These are phyloP conservation scores for Lactuca sativa DNA, from an alignment of 129 eudicot genomes.

Conservation along the genomic window DNA sequence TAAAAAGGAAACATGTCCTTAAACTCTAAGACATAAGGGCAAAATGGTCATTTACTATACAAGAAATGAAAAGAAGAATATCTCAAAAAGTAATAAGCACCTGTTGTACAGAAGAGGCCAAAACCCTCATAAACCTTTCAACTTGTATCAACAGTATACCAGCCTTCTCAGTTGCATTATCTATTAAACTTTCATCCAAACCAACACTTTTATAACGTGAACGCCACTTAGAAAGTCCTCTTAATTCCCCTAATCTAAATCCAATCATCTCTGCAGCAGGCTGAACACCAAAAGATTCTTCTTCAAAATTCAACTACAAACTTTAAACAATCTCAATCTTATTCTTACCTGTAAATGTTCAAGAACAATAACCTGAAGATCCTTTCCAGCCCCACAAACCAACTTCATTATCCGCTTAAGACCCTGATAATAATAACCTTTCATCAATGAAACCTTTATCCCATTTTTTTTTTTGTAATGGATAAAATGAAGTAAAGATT, in stretches of 20 bases:
- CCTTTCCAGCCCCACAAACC: slow-evolving; percentile 87
- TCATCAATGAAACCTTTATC: slow-evolving; percentile 10
- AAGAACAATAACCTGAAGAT: slow-evolving; percentile 81
- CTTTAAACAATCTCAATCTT: not conserved
- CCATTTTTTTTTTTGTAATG: slow-evolving; percentile 8
- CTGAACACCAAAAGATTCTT: slow-evolving; percentile 39
- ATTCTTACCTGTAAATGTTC: slow-evolving; percentile 81
- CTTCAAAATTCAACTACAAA: slow-evolving; percentile 1
- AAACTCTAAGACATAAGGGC: not conserved
- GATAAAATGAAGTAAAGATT: slow-evolving; percentile 16
- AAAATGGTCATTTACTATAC: not conserved
- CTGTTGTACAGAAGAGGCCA: slow-evolving; percentile 90
- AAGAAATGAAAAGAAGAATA: not conserved
- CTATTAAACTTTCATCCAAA: slow-evolving; percentile 75
- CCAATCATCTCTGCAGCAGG: slow-evolving; percentile 98
- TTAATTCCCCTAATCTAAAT: slow-evolving; percentile 89
- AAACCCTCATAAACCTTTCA: slow-evolving; percentile 75
- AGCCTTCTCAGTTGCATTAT: slow-evolving; percentile 77
- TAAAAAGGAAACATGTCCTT: no score
- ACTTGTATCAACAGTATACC: slow-evolving; percentile 81
- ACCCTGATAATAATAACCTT: slow-evolving; percentile 58
- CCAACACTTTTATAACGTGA: slow-evolving; percentile 80
- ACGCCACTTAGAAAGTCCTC: slow-evolving; percentile 98
- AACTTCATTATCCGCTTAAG: slow-evolving; percentile 80
- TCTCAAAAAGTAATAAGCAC: slow-evolving; percentile 34